Conservation (phyloP, 2,329 filamentous ascomycete species). For the Colletotrichum filicis region DNA sequence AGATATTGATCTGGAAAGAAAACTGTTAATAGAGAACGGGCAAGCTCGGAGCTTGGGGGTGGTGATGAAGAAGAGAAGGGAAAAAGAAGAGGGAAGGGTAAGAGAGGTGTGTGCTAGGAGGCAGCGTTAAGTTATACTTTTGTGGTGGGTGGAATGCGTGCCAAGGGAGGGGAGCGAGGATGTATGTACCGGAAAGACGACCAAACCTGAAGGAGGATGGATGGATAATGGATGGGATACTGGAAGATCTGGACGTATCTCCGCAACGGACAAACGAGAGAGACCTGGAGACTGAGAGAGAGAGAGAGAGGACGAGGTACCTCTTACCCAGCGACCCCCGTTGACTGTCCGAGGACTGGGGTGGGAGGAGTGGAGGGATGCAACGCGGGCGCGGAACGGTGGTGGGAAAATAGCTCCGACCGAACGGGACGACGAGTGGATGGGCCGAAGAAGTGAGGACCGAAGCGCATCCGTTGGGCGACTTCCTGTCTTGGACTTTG, state of each 20-base stretch:
- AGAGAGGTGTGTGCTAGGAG: constrained; percentile 6
- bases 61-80: constrained; percentile 21
- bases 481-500: constrained; percentile 5
- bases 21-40: constrained; percentile 13
- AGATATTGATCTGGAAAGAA: neutral
- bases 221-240: neutral
- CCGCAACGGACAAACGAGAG: neutral
- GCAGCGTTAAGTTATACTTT: constrained; percentile 33
- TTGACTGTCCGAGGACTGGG: neutral
- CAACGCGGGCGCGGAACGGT: constrained; percentile 2
- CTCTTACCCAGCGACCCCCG: too few species aligned
- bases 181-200: neutral
- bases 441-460: constrained; percentile 34
- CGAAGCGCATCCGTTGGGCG: constrained; percentile 23
- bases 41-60: constrained; percentile 34
- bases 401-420: constrained; percentile 29
- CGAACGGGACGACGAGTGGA: constrained; percentile 28
- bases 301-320: neutral
- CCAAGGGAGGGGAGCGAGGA: constrained; percentile 23
- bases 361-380: neutral
- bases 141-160: neutral
- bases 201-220: neutral
- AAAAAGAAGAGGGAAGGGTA: neutral
- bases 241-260: neutral
- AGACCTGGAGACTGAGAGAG: neutral